Evolutionary conservation across 768 basidiomycete genomes (phyloP), one percentile per base, ranked within the genome.

Genomic region (Rhizopogon rudus): DNA sequence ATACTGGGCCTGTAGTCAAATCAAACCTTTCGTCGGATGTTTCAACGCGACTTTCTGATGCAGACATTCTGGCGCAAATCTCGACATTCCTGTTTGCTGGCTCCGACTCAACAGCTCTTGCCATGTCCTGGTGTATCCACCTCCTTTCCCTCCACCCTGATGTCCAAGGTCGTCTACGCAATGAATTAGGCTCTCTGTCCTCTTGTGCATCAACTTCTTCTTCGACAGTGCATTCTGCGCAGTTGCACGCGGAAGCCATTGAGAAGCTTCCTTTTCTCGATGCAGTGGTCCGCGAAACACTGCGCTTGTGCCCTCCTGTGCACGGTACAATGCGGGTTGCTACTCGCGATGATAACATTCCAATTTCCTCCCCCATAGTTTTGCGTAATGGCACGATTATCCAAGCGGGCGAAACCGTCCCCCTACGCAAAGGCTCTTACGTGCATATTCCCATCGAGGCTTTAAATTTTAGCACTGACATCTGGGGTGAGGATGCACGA

Each of bases 11-110:
- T 33, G 41, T 58, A 87, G 86, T 87, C 59, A 80, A 81, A 66
- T 79, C 83, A 13, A 86, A 86, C 65, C 71, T 82, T 12, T 75
- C 77, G 9, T 69, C 68, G 20, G 75, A 78, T 53, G 60, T 73
- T 4, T 69, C 73, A 6, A 72, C 74, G 57, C 73, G 76, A 14
- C 65, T 88, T 48, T 75, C 81, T n/a, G 86, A 88, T 57, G 64
- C 75, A 29, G 84, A 84, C 48, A 69, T 86, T n/a, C 70, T 84
- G 7, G 80, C 81, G 57, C 83, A 85, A 65, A 79, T 84, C 60
- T 78, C 79, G n/a, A 83, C 83, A 31, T 80, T 87, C 66, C 73
- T 87, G 54, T 79, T 84, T 41, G 83, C 79, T 3, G 86, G 86
- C 12, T 81, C 84, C 25, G 84, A 86, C 61, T 77, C 82, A 3